Evolutionary conservation across 73 alveolate genomes (phyloP), one percentile per base, ranked within the genome.

Genomic region (Halteria grandinella): DNA sequence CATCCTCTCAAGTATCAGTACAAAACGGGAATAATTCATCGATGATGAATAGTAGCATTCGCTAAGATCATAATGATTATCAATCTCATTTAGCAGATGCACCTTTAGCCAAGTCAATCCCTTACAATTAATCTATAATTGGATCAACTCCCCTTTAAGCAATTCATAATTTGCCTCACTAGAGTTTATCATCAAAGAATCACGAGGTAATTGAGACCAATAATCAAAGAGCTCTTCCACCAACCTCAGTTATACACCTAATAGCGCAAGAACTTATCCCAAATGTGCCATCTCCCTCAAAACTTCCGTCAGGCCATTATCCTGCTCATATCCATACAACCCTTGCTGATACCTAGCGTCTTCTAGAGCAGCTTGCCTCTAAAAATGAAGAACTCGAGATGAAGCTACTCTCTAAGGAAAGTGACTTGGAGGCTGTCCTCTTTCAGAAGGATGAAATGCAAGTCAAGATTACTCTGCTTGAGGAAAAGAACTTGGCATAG

Each of bases 201-300:
- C 43, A 60, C 34, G 77, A 60, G 37, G 77, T 60, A 37, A 60
- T 60, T 40, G 77, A 60, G 59, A 60, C 77, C 23, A 60, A 60
- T 60, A 60, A 60, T 37, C 58, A 60, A 17, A 5, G 77, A 5
- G 43, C 43, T 55, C 29, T 40, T 15, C 37, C 43, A 59, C 43
- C 43, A n/a, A 8, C 43, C 77, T 36, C 43, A 40, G 29, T 40
- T 60, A 5, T 60, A 55, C 12, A 40, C 77, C 1, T 55, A 60
- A 23, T 60, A n/a, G n/a, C n/a, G n/a, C n/a, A n/a, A n/a, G n/a
- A n/a, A n/a, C n/a, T n/a, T n/a, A n/a, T 60, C n/a, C 43, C 77
- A 1, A 36, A 25, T 18, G 43, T 60, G 24, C 58, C 55, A 12
- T 55, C 17, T 11, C 15, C 10, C 50, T 39, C 10, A 14, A 10